Conservation (phyloP, 2,329 filamentous ascomycete species). For the Nemania serpens region DNA sequence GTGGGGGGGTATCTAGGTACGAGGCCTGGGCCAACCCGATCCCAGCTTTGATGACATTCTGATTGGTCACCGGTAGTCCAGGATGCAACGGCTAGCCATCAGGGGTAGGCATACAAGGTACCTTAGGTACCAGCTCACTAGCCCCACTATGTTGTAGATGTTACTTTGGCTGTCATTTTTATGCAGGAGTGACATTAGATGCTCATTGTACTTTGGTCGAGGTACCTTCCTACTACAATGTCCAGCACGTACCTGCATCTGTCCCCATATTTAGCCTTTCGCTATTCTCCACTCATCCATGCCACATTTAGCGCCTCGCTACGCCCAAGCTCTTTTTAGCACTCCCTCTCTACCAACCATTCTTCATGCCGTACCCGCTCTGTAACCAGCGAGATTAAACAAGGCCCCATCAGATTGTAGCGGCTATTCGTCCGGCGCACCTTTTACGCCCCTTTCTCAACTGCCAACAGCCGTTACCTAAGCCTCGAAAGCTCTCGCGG, state of each 20-base stretch:
- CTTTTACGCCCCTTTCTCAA: constrained; percentile 1
- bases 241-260: constrained; percentile 26
- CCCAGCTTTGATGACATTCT: neutral
- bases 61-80: constrained; percentile 20
- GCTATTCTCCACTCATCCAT: neutral
- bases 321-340: constrained; percentile 18
- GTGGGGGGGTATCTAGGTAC: constrained; percentile 14
- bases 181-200: neutral
- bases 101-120: constrained; percentile 4
- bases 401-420: constrained; percentile 28
- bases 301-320: constrained; percentile 11
- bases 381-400: constrained; percentile 32
- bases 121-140: constrained; percentile 7
- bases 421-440: constrained; percentile 28
- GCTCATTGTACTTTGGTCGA: neutral
- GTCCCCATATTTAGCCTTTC: constrained; percentile 14
- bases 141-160: neutral
- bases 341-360: constrained; percentile 36
- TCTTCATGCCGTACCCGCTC: constrained; percentile 22
- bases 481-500: constrained; percentile 17
- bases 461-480: constrained; percentile 21
- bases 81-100: constrained; percentile 18
- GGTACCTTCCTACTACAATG: no score
- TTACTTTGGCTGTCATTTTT: neutral
- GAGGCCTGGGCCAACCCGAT: constrained; percentile 11